Base-by-base conservation (phyloP, 768 basidiomycete species). In the Clavaria fumosa region DNA sequence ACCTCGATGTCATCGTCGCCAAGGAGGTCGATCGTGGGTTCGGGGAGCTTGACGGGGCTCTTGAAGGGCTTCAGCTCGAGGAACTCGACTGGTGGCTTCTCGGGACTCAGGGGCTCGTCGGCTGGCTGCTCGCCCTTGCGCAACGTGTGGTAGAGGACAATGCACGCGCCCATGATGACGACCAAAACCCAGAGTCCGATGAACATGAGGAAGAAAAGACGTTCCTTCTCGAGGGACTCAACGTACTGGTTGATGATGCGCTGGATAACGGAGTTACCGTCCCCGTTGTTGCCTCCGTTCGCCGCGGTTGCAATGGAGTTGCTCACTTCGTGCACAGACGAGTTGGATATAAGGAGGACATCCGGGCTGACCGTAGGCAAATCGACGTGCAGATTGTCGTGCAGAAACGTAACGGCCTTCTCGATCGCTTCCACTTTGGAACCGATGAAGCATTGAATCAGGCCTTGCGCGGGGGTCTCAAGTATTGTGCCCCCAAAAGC, bases 391-490 rank as follows among this genome's bases (percentile, higher is more conserved):
- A 91, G 75, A 57, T 95, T 86, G 44, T 88, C 62, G 52, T 93
- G 78, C 44, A 97, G 62, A 69, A 93, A 96, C 0, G 89, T 96
- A 27, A 95, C 63, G 4, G 82, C 89, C 12, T 75, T 66, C 57
- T 91, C 86, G 49, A 97, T 65, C 7, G 79, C 84, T 39, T 76
- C 63, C 33, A 97, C 78, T 54, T 97, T 97, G 43, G 70, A 68
- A n/a, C 93, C 93, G 47, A 97, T 70, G 50, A 96, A 67, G 52
- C 93, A 96, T 49, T 64, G 71, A 50, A 95, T 59, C 51, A 97
- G 95, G 37, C 84, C 86, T 48, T 84, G 80, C 7, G 83, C 72
- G 0, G 89, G 86, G 2, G 62, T 51, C 47, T 83, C 76, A 23
- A 96, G 70, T 46, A 90, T 69, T 3, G 90, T 91, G 5, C 75